Evolutionary conservation across 2,329 filamentous ascomycete species (phyloP).

Genomic region (Colletotrichum noveboracense): DNA sequence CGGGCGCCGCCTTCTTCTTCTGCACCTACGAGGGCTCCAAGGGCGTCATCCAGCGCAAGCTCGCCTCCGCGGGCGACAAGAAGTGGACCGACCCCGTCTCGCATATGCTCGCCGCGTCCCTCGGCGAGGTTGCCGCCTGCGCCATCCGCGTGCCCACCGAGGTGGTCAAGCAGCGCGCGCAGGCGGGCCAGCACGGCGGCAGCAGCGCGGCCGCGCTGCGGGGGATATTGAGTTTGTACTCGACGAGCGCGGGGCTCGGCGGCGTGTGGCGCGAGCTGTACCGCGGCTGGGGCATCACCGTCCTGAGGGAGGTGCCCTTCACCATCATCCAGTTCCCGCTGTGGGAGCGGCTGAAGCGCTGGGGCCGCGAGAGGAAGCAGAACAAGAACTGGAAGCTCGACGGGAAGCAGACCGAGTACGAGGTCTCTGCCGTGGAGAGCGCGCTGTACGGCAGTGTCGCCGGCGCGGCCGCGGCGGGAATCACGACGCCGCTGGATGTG

Average conservation of each 20-base stretch:
- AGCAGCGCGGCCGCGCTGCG: constrained; percentile 70
- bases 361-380: constrained; percentile 52
- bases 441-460: constrained; percentile 84
- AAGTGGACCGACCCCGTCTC: constrained; percentile 26
- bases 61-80: constrained; percentile 27
- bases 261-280: constrained; percentile 86
- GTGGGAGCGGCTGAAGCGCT: constrained; percentile 91
- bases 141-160: constrained; percentile 93
- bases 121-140: constrained; percentile 92
- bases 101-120: constrained; percentile 85
- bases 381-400: neutral
- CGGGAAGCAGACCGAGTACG: constrained; percentile 26
- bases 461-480: constrained; percentile 82
- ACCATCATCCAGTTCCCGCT: constrained; percentile 97
- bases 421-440: constrained; percentile 76
- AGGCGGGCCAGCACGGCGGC: constrained; percentile 82
- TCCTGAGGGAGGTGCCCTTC: constrained; percentile 95
- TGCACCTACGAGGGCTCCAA: constrained; percentile 88
- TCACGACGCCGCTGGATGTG: constrained; percentile 94
- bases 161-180: constrained; percentile 95
- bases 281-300: constrained; percentile 88
- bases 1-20: constrained; percentile 96
- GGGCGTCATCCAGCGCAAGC: constrained; percentile 44
- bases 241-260: constrained; percentile 42
- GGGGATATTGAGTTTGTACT: constrained; percentile 66